phyloP scores from a whole-genome alignment of 2,329 filamentous ascomycete species.

The Sporothrix curviconia region DNA sequence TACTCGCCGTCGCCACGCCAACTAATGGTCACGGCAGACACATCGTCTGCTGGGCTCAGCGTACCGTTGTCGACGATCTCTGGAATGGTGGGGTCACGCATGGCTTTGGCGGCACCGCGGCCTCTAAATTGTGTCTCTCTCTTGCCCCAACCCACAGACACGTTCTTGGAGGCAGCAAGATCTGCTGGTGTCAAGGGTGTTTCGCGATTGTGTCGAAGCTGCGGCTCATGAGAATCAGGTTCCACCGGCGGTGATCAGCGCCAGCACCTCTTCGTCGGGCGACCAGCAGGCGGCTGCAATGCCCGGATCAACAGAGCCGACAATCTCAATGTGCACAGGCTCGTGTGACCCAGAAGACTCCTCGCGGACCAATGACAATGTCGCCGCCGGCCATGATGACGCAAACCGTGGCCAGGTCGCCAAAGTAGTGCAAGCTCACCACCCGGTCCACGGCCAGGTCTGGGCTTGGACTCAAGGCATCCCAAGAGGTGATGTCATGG shows the following conservation, averaged over 20 bases:
- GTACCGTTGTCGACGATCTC: constrained; percentile 82
- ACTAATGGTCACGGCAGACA: constrained; percentile 59
- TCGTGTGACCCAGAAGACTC: constrained; percentile 42
- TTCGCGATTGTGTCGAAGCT: constrained; percentile 78
- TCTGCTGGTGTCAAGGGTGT: constrained; percentile 67
- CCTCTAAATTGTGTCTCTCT: constrained; percentile 97
- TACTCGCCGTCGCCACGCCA: constrained; percentile 95
- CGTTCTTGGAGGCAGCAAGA: constrained; percentile 81
- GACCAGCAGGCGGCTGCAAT: constrained; percentile 90
- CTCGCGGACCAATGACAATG: constrained; percentile 77
- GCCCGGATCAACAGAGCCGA: constrained; percentile 87
- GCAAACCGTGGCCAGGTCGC: constrained; percentile 70
- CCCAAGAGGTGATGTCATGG: constrained; percentile 70
- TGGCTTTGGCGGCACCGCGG: constrained; percentile 74
- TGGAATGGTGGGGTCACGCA: constrained; percentile 90
- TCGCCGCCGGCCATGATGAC: constrained; percentile 85
- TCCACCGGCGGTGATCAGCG: constrained; percentile 67
- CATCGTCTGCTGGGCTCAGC: constrained; percentile 68
- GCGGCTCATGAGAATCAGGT: constrained; percentile 85
- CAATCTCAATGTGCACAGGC: constrained; percentile 83
- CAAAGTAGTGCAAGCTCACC: constrained; percentile 75
- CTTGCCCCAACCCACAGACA: constrained; percentile 97
- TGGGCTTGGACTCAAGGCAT: constrained; percentile 73
- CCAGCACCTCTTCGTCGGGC: constrained; percentile 85
- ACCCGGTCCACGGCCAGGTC: constrained; percentile 70